A percentile compares a stretch with the other conserved stretches of the same genome.
Conservation (phyloP, 305 asterid genomes). For the Ilex paraguariensis region DNA sequence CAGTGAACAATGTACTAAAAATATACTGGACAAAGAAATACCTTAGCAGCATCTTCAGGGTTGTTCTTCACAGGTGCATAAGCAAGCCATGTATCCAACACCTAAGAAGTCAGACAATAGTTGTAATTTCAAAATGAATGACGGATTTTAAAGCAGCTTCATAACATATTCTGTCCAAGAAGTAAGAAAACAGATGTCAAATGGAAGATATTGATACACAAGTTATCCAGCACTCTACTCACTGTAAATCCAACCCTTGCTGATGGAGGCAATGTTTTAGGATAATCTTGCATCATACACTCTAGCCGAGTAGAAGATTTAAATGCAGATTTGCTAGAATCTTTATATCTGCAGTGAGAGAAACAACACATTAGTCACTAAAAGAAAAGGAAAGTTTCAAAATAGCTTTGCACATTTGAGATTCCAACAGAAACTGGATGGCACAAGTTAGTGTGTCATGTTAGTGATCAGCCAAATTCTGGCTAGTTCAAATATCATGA, state of each 20-base stretch:
- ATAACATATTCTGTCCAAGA: constrained; percentile 4
- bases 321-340: constrained; percentile 81
- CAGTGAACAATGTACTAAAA: no score
- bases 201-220: constrained; percentile 6
- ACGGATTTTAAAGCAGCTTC: constrained; percentile 4
- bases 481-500: no score
- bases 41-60: constrained; percentile 99
- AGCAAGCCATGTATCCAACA: constrained; percentile 91
- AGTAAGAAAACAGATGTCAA: constrained; percentile 2
- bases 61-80: constrained; percentile 99
- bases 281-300: constrained; percentile 99
- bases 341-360: constrained; percentile 71
- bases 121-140: constrained; percentile 5
- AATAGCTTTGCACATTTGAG: no score
- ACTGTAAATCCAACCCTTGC: constrained; percentile 99
- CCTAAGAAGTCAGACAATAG: constrained; percentile 36
- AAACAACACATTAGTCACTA: constrained; percentile 10
- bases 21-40: constrained; percentile 14
- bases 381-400: no score
- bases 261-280: constrained; percentile 88
- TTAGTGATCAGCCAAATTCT: no score
- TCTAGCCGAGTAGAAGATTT: constrained; percentile 98
- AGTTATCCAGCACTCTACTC: constrained; percentile 25
- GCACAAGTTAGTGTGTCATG: no score
- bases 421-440: no score